phyloP scores from a whole-genome alignment of 2,329 filamentous ascomycete species.

The Penicillium polonicum region DNA sequence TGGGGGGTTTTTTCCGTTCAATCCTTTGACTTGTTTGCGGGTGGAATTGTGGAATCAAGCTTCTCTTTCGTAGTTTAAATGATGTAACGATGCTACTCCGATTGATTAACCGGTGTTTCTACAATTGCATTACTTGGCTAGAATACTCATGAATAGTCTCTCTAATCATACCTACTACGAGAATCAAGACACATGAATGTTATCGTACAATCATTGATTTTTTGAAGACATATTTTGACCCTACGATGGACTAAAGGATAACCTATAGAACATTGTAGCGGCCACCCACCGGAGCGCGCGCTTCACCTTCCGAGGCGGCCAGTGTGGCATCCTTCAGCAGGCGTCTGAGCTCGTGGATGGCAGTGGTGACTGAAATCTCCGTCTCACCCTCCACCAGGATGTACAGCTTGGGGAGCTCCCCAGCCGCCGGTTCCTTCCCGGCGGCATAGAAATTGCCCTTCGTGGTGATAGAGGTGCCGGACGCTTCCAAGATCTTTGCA shows the following conservation, averaged over 20 bases:
- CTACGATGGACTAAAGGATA: conserved; percentile 56
- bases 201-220: conserved; percentile 9
- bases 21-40: background rate
- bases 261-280: conserved; percentile 78
- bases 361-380: conserved; percentile 84
- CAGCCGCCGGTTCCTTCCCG: conserved; percentile 74
- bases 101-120: background rate
- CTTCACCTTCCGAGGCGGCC: conserved; percentile 83
- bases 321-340: conserved; percentile 87
- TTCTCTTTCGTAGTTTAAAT: background rate
- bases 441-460: conserved; percentile 87
- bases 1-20: no score
- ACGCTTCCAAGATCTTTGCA: conserved; percentile 93
- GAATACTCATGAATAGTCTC: background rate
- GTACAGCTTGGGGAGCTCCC: conserved; percentile 88
- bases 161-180: background rate
- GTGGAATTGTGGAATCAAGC: background rate
- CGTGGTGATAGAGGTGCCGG: conserved; percentile 93
- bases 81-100: background rate
- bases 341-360: conserved; percentile 85
- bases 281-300: conserved; percentile 72
- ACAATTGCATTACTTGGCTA: background rate
- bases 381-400: conserved; percentile 98
- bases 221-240: background rate
- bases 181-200: background rate